phyloP scores from a whole-genome alignment of 2,329 filamentous ascomycete species.

The Nemania sp. region DNA sequence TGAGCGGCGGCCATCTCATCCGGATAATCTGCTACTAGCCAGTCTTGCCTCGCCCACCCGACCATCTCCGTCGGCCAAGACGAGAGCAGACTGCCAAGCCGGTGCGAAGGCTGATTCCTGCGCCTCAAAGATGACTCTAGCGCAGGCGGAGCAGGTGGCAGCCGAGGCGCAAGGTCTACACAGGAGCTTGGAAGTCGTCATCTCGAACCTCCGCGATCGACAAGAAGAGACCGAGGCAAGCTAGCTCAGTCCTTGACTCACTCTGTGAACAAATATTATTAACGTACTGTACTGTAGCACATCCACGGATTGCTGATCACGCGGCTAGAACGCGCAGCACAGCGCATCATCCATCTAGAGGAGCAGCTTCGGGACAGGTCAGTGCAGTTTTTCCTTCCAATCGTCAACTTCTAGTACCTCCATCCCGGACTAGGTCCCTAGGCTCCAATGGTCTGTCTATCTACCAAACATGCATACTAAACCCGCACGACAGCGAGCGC shows the following conservation, averaged over 20 bases:
- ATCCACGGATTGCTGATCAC: constrained; percentile 65
- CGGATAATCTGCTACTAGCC: constrained; percentile 27
- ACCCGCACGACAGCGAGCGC: constrained; percentile 49
- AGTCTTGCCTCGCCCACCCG: constrained; percentile 24
- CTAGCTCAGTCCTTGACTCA: constrained; percentile 7
- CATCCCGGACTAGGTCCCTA: no score
- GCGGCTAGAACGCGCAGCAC: constrained; percentile 60
- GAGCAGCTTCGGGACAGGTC: constrained; percentile 62
- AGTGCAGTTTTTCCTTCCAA: constrained; percentile 36
- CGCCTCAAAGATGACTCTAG: constrained; percentile 25
- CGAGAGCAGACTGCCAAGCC: neutral
- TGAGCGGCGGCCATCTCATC: constrained; percentile 43
- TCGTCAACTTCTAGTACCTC: no score
- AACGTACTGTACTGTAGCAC: constrained; percentile 52
- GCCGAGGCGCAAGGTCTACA: constrained; percentile 52
- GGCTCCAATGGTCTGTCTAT: neutral
- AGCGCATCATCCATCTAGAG: constrained; percentile 64
- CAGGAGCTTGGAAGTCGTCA: constrained; percentile 53
- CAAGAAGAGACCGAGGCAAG: constrained; percentile 64
- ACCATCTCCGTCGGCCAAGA: constrained; percentile 26
- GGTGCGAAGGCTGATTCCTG: constrained; percentile 5
- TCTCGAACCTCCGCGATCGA: constrained; percentile 56
- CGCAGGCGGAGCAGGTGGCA: constrained; percentile 42
- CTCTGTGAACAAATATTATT: constrained; percentile 28
- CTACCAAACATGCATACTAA: constrained; percentile 18